Base-by-base conservation (phyloP, 345 rosid genomes). In the Eucalyptus leucophloia region DNA sequence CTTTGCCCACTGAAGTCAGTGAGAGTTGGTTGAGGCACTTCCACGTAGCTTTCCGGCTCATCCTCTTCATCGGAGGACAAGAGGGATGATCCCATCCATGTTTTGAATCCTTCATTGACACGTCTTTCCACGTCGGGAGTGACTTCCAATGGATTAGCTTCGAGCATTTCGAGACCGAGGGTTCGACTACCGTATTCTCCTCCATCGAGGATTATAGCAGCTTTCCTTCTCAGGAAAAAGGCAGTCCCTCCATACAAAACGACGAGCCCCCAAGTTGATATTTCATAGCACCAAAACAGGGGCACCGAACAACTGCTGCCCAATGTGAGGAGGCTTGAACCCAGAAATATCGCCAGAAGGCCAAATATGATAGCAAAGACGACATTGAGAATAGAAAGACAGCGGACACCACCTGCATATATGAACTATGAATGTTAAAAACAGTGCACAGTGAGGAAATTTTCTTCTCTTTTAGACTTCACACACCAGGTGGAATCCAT, bases 1-100 rank as follows among this genome's bases (percentile, higher is more conserved):
- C 93, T 91, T 90, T 92, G 96, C 92, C 95, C 91, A 91, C 89
- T 93, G 37, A 94, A 94, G 86, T 88, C 67, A 10, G 93, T 54
- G 60, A 12, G 92, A 56, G 88, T 90, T 87, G 87, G 80, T n/a
- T 90, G 91, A 24, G 95, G 92, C n/a, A 89, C 90, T 90, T 97
- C 96, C 83, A 69, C 44, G 80, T 94, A 94, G 91, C 89, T 90
- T 62, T 95, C 94, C 0, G 95, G 94, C 89, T 96, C 97, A 86
- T 96, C 99, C 93, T 96, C 99, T 67, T 98, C 99, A 32, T 96
- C 99, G 50, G 96, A 99, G 40, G 99, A 98, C 54, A 99, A 97
- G 88, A 95, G 92, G 88, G 99, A 94, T n/a, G 98, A 94, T 8
- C 99, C 99, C 97, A 95, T 95, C 98, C 99, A 98, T 72, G 98